phyloP scores from a whole-genome alignment of 2,329 filamentous ascomycete genomes.

The Thielaviopsis populi region DNA sequence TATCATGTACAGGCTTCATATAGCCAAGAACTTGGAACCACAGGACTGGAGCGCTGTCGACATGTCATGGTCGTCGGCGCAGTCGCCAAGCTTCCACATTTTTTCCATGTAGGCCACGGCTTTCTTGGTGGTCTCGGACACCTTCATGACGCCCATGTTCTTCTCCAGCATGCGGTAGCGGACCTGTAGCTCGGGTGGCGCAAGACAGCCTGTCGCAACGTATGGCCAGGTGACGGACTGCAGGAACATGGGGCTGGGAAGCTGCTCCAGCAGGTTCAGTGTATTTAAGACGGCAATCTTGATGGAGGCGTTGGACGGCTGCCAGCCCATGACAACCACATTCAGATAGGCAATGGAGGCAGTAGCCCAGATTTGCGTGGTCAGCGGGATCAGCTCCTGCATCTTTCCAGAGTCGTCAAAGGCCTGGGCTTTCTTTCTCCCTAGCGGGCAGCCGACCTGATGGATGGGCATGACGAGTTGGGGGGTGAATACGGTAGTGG shows the following conservation, averaged over 20 bases:
- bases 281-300: constrained; percentile 22
- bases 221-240: constrained; percentile 29
- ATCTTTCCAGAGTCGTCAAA: constrained; percentile 15
- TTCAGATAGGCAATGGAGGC: constrained; percentile 33
- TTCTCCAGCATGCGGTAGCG: constrained; percentile 29
- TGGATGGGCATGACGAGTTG: constrained; percentile 15
- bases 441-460: constrained; percentile 15
- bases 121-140: constrained; percentile 32
- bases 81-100: constrained; percentile 27
- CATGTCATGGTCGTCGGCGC: constrained; percentile 6
- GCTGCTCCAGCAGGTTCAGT: constrained; percentile 23
- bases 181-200: constrained; percentile 27
- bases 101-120: constrained; percentile 32
- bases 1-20: background rate
- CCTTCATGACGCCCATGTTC: constrained; percentile 28
- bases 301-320: constrained; percentile 31
- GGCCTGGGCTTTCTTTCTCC: constrained; percentile 9
- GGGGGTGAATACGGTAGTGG: constrained; percentile 2
- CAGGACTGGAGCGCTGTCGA: constrained; percentile 5
- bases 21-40: constrained; percentile 15
- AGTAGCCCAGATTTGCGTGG: constrained; percentile 32
- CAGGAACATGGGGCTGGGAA: constrained; percentile 24
- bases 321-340: constrained; percentile 37
- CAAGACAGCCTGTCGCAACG: constrained; percentile 30
- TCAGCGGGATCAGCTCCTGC: constrained; percentile 17